Evolutionary conservation across 148 eudicot species (phyloP).

Genomic region (Arbutus unedo): DNA sequence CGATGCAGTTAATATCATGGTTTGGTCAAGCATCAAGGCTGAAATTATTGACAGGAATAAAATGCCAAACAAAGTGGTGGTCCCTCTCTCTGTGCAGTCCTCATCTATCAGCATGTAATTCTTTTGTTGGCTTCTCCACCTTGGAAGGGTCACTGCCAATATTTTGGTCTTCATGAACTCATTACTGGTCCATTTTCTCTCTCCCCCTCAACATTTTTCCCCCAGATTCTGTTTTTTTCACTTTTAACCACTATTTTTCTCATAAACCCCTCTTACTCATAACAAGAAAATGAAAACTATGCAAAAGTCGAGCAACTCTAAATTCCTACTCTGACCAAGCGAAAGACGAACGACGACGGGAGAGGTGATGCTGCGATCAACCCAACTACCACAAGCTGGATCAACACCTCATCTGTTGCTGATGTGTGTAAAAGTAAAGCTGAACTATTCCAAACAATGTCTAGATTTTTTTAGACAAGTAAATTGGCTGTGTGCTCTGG

Average conservation of each 20-base stretch:
- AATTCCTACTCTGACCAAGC: not conserved
- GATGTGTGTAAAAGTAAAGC: not conserved
- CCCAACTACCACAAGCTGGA: not conserved
- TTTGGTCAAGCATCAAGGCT: not conserved
- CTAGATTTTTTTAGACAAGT: not conserved
- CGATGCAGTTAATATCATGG: not conserved
- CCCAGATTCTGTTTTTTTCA: not conserved
- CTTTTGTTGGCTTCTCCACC: not conserved
- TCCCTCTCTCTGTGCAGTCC: conserved; percentile 11
- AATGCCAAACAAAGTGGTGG: conserved; percentile 21
- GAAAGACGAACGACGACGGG: not conserved
- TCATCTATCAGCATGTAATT: conserved; percentile 2
- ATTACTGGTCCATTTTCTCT: not conserved
- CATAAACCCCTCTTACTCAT: not conserved
- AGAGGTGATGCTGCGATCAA: not conserved
- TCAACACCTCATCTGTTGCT: not conserved
- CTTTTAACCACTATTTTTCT: not conserved
- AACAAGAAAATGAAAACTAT: not conserved
- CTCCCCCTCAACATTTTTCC: not conserved
- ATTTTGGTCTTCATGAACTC: conserved; percentile 1
- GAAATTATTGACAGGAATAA: conserved; percentile 27
- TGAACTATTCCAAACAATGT: not conserved
- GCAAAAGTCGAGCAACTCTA: not conserved
- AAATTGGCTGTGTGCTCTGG: not conserved
- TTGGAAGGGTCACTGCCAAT: conserved; percentile 21